Conservation (phyloP, 805 yeast genomes). For the Candida sithepensis region DNA sequence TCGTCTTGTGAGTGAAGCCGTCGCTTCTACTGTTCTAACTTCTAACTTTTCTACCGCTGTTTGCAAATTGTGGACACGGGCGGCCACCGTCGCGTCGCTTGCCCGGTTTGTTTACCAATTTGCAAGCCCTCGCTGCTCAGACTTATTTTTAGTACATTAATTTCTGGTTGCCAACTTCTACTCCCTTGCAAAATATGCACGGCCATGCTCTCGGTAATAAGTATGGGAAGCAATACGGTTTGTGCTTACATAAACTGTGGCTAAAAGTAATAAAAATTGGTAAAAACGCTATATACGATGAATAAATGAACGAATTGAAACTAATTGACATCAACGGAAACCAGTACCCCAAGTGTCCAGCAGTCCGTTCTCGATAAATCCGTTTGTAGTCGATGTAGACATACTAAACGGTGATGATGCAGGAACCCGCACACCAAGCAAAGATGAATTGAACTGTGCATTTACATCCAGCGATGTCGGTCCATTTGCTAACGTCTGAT, state of each 20-base stretch:
- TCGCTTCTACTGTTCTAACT: too few species aligned
- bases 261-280: background rate
- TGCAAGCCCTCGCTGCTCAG: too few species aligned
- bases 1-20: too few species aligned
- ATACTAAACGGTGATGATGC: conserved; percentile 1
- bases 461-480: background rate
- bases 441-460: conserved; percentile 2
- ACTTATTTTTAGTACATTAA: too few species aligned
- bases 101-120: too few species aligned
- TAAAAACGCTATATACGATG: background rate
- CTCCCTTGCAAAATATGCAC: too few species aligned
- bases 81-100: too few species aligned
- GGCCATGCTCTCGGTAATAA: too few species aligned
- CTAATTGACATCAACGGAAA: conserved; percentile 5
- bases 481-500: background rate
- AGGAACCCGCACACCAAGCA: conserved; percentile 3
- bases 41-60: too few species aligned
- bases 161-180: too few species aligned
- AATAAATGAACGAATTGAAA: background rate
- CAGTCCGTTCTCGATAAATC: conserved; percentile 5
- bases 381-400: conserved; percentile 1
- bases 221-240: too few species aligned
- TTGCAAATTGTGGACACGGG: too few species aligned
- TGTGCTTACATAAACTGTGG: background rate
- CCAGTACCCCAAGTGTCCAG: conserved; percentile 18